phyloP scores from a whole-genome alignment of 164 flowering plant species.

The Annona squamosa region DNA sequence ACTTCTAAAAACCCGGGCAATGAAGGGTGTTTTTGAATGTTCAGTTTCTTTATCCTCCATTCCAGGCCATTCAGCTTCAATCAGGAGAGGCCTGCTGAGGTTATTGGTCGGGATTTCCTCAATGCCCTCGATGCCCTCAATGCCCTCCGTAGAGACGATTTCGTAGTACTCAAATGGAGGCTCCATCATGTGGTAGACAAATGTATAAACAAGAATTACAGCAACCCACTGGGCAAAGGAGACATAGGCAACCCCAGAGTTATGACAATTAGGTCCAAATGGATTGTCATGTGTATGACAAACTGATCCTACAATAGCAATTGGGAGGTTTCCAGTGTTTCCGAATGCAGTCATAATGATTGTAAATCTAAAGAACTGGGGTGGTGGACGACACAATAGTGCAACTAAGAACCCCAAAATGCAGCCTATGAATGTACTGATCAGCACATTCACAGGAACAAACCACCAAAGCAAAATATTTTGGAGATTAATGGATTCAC shows the following conservation, averaged over 20 bases:
- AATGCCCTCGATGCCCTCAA: slow-evolving; percentile 33
- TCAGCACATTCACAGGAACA: slow-evolving; percentile 68
- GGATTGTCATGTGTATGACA: slow-evolving; percentile 60
- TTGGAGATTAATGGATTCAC: slow-evolving; percentile 46
- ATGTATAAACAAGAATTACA: slow-evolving; percentile 75
- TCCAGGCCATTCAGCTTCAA: slow-evolving; percentile 93
- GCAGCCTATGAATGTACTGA: slow-evolving; percentile 62
- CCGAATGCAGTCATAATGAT: slow-evolving; percentile 82
- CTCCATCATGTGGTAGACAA: slow-evolving; percentile 97
- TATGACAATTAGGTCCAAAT: slow-evolving; percentile 62
- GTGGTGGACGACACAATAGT: slow-evolving; percentile 69
- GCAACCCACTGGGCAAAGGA: slow-evolving; percentile 91
- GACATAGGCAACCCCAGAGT: slow-evolving; percentile 69
- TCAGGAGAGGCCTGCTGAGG: slow-evolving; percentile 60
- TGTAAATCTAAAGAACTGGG: slow-evolving; percentile 57
- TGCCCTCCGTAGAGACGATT: slow-evolving; percentile 32
- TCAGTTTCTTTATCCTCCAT: slow-evolving; percentile 82
- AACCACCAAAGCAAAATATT: slow-evolving; percentile 75
- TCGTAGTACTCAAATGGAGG: slow-evolving; percentile 81
- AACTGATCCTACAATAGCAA: slow-evolving; percentile 71
- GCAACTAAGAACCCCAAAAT: slow-evolving; percentile 63
- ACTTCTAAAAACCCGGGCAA: slow-evolving; percentile 57
- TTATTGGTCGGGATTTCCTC: slow-evolving; percentile 28
- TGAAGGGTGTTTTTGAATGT: slow-evolving; percentile 69
- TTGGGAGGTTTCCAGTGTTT: slow-evolving; percentile 79